phyloP scores from a whole-genome alignment of 768 basidiomycete species.

The Hericium erinaceus region DNA sequence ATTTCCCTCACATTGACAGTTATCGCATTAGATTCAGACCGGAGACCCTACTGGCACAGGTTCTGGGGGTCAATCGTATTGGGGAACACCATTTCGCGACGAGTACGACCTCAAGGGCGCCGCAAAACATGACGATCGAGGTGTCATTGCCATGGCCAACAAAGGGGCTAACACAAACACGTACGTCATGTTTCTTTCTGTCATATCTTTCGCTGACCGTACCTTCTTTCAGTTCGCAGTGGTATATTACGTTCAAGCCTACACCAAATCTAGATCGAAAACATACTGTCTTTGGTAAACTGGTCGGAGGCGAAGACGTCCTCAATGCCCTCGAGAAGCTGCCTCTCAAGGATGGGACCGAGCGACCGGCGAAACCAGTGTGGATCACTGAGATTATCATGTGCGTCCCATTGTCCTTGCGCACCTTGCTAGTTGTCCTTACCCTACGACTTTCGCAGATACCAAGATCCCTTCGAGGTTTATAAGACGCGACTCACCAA shows the following conservation, averaged over 20 bases:
- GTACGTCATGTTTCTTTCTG: conserved; percentile 24
- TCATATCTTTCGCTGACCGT: not conserved
- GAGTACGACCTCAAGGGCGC: conserved; percentile 86
- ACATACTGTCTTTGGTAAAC: conserved; percentile 93
- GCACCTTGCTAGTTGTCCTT: not conserved
- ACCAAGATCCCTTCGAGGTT: conserved; percentile 92
- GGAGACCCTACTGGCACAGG: conserved; percentile 98
- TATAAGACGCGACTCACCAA: conserved; percentile 80
- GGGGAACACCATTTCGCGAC: conserved; percentile 95
- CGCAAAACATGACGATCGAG: conserved; percentile 78
- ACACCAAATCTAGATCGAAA: conserved; percentile 85
- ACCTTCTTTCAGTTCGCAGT: conserved; percentile 63
- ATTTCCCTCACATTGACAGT: not conserved
- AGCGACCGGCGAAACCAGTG: conserved; percentile 79
- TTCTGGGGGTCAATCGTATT: conserved; percentile 83
- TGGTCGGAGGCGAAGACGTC: conserved; percentile 93
- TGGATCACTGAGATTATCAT: conserved; percentile 81
- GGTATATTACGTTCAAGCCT: conserved; percentile 82
- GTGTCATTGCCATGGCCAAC: conserved; percentile 92
- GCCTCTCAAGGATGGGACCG: conserved; percentile 74
- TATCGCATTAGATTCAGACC: conserved; percentile 69
- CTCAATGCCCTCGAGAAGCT: conserved; percentile 76
- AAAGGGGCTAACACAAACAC: conserved; percentile 87
- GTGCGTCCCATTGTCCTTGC: conserved; percentile 33
- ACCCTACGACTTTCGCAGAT: conserved; percentile 31